Evolutionary conservation across 192 early-diverging fungal species (phyloP).

Genomic region (Bifiguratus adelaidae): DNA sequence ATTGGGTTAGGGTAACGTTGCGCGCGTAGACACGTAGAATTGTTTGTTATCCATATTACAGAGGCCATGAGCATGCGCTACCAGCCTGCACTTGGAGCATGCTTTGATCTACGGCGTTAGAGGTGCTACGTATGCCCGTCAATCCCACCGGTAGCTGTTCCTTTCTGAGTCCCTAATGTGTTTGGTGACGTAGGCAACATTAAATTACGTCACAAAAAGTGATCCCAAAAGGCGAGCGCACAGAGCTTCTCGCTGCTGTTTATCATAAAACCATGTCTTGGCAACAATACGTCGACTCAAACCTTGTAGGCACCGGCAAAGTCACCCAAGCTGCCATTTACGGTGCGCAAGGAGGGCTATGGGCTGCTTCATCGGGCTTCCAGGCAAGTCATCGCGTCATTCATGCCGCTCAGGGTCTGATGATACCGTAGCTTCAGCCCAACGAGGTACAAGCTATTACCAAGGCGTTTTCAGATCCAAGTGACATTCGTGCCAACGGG

Average conservation of each 20-base stretch:
- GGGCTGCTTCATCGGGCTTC: constrained; percentile 74
- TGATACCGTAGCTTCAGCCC: constrained; percentile 27
- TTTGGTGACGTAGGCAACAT: too few species aligned
- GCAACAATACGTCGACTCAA: constrained; percentile 76
- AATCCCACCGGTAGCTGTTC: too few species aligned
- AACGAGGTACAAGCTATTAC: constrained; percentile 46
- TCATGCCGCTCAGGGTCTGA: not conserved
- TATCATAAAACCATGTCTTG: constrained; percentile 72
- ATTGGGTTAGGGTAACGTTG: too few species aligned
- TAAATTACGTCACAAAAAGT: too few species aligned
- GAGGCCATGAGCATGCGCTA: too few species aligned
- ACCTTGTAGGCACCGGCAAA: constrained; percentile 64
- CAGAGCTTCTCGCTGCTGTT: not conserved
- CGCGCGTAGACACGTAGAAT: too few species aligned
- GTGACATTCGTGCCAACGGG: constrained; percentile 47
- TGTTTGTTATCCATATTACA: too few species aligned
- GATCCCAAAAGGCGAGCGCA: too few species aligned
- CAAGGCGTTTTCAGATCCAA: constrained; percentile 50
- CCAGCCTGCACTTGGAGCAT: too few species aligned
- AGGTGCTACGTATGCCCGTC: too few species aligned
- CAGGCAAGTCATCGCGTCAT: constrained; percentile 32
- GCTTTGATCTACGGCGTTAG: too few species aligned
- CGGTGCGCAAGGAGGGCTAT: constrained; percentile 67
- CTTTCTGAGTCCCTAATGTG: too few species aligned
- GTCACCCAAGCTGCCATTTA: constrained; percentile 69